These are phyloP conservation scores for Ceratocystis ficicola DNA, from an alignment of 2,329 filamentous ascomycete genomes.

Conservation along the genomic window DNA sequence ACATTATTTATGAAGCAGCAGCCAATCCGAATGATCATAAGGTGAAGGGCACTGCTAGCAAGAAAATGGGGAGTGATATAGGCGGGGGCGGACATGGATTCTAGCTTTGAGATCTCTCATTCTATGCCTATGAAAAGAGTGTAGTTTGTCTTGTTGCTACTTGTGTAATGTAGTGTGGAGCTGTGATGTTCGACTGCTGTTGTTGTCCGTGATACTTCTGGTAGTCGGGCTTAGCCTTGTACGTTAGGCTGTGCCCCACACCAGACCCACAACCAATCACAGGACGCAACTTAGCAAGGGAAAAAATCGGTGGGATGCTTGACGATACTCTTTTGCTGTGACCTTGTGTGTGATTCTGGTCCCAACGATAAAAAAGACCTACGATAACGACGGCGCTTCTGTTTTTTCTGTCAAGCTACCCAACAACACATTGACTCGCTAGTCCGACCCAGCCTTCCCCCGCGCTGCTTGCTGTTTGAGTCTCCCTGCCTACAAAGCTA, in stretches of 20 bases:
- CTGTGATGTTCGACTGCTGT: background rate
- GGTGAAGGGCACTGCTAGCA: conserved; percentile 45
- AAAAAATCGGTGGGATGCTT: conserved; percentile 6
- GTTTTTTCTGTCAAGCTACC: background rate
- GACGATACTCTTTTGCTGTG: background rate
- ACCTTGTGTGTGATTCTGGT: conserved; percentile 4
- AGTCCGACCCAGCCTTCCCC: background rate
- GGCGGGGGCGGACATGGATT: conserved; percentile 31
- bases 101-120: background rate
- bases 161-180: background rate
- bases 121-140: background rate
- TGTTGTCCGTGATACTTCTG: background rate
- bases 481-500: background rate
- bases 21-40: conserved; percentile 83
- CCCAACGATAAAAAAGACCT: background rate
- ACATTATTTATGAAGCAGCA: conserved; percentile 86
- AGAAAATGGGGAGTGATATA: conserved; percentile 44
- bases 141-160: background rate
- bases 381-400: background rate
- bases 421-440: background rate
- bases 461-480: background rate
- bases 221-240: background rate
- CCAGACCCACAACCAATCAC: conserved; percentile 14
- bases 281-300: background rate
- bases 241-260: conserved; percentile 13